Base-by-base conservation (phyloP, 169 alveolate species). In the Plasmodium blacklocki region DNA sequence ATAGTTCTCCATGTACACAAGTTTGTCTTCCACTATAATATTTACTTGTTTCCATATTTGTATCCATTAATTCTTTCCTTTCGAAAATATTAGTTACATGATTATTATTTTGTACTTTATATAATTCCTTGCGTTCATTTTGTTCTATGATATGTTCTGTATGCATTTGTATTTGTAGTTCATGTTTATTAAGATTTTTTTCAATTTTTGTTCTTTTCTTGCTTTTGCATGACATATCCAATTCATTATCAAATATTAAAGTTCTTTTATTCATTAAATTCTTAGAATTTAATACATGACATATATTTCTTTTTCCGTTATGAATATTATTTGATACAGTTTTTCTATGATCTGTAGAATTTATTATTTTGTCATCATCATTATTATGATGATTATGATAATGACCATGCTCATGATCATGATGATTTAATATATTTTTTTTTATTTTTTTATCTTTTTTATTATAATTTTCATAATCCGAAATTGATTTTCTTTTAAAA, bases 391-490 rank as follows among this genome's bases (percentile, higher is more conserved):
- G 23, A 2, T 63, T 23, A 11, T 56, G 26, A 43, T 64, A 43
- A 50, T 70, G 63, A 32, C 7, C 43, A 32, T 32, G 5, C 0
- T 39, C 47, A 39, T 39, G 0, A 39, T 39, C 2, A 39, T 56
- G 64, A 56, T 56, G 18, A 18, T 56, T 56, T 56, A 8, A 18
- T 18, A 15, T 56, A 56, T 32, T 26, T 76, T 12, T 66, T 68
- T 21, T 23, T n/a, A 49, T 64, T 32, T 50, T 45, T 21, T 50
- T 18, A 66, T 26, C 52, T 49, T 63, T 63, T 4, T 63, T 26
- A 11, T 58, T 64, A 58, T 76, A 76, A 50, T 70, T 76, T 76
- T 76, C 89, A 18, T 68, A 70, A 45, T 76, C 89, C n/a, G 89
- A 76, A 76, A 76, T 76, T 19, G 89, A 76, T 9, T 76, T 76